Evolutionary conservation across 1,284 basidiomycete species (phyloP).

Genomic region (Cryptococcus floricola): DNA sequence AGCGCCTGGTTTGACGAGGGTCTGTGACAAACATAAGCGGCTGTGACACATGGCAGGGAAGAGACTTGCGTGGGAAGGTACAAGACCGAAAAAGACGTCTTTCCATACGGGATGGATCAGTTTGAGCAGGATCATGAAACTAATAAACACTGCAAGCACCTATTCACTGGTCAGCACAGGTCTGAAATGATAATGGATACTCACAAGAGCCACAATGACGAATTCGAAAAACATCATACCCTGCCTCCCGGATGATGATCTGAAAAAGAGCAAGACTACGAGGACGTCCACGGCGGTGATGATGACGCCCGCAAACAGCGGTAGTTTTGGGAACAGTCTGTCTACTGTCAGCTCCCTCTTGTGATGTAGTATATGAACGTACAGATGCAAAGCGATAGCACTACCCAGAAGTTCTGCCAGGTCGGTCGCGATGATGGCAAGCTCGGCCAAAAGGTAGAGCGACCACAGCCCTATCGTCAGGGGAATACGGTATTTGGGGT

Average conservation of each 20-base stretch:
- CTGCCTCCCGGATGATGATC: slow-evolving; percentile 37
- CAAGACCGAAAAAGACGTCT: slow-evolving; percentile 74
- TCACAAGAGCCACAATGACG: slow-evolving; percentile 60
- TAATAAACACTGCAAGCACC: slow-evolving; percentile 75
- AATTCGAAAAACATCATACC: slow-evolving; percentile 65
- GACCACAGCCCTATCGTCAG: slow-evolving; percentile 49
- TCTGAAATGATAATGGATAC: slow-evolving; percentile 17
- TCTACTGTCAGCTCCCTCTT: not conserved
- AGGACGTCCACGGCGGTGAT: slow-evolving; percentile 81
- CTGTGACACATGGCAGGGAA: not conserved
- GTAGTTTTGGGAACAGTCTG: slow-evolving; percentile 68
- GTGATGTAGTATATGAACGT: slow-evolving; percentile 11
- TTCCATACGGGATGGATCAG: slow-evolving; percentile 72
- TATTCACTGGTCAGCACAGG: slow-evolving; percentile 31
- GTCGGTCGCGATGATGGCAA: slow-evolving; percentile 71
- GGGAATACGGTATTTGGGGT: slow-evolving; percentile 58
- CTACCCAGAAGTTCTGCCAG: slow-evolving; percentile 67
- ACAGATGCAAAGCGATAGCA: slow-evolving; percentile 71
- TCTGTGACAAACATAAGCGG: slow-evolving; percentile 13
- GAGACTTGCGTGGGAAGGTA: slow-evolving; percentile 63
- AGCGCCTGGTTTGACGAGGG: slow-evolving; percentile 49
- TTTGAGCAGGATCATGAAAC: slow-evolving; percentile 75
- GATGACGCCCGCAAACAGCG: slow-evolving; percentile 75
- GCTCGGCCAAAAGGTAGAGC: slow-evolving; percentile 60
- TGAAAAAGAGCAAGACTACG: slow-evolving; percentile 52